Evolutionary conservation across 371 early-diverging fungal genomes (phyloP), one percentile per base, ranked within the genome.

Genomic region (Rhizopus microsporus): DNA sequence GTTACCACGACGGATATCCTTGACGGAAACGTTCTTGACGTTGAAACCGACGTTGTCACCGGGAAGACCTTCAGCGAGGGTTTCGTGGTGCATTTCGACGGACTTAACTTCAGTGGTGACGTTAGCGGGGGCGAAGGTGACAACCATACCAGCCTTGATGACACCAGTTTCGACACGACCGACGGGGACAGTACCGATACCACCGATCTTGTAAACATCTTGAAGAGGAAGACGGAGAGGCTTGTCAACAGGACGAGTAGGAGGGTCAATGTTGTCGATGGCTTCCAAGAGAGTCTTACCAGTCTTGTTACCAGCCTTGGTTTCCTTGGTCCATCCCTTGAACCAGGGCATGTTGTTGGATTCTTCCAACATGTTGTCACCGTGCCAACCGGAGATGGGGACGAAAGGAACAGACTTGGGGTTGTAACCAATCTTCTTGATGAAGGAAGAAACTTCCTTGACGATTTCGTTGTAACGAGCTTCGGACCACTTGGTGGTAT

Each of bases 1-100:
- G 83, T 86, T 83, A 74, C 95, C 96, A 87, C 94, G 92, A 71
- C 93, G 93, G 83, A 94, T 91, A 73, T 94, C 93, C 89, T 92
- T 92, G 80, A 93, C 90, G 65, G 93, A 91, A 47, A 94, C 92
- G 88, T 92, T 91, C 91, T 92, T 93, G 80, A 96, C 91, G 93
- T 94, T 94, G 93, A 97, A 94, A 62, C 95, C 95, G 68, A 96
- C 95, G 88, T 94, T 95, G 91, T 97, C 98, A 71, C 98, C 98
- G 77, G 98, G 94, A 51, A 88, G 75, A 87, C 95, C 98, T 85
- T 95, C 88, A 64, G 73, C 72, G 68, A 95, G 87, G 67, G 84
- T 82, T 83, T 96, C 94, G 93, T 96, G 95, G 83, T 96, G 98
- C 98, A 96, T 97, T 86, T 96, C 96, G 65, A 97, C 94, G 83